Evolutionary conservation across 1,284 basidiomycete genomes (phyloP).

Genomic region (Pseudozyma sp.): DNA sequence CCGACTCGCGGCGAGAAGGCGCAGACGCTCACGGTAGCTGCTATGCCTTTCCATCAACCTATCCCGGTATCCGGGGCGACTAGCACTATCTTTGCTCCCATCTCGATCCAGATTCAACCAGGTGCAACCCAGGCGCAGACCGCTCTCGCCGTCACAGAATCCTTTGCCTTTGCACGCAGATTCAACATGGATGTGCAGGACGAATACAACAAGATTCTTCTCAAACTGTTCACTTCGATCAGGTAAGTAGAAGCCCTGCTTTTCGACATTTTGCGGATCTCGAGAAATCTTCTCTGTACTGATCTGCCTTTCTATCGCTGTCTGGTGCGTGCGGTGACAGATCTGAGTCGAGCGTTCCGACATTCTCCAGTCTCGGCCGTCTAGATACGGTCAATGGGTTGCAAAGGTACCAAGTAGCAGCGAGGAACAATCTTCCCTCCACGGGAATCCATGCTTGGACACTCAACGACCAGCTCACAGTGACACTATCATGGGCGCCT

Average conservation of each 20-base stretch:
- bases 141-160: neutral
- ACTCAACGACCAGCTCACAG: conserved; percentile 1
- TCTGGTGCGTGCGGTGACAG: neutral
- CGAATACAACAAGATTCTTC: conserved; percentile 7
- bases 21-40: conserved; percentile 7
- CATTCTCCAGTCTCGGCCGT: conserved; percentile 3
- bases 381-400: neutral
- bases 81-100: conserved; percentile 2
- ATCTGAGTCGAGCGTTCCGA: conserved; percentile 6
- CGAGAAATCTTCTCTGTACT: too few relatives aligned
- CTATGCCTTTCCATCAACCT: conserved; percentile 6
- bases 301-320: too few relatives aligned
- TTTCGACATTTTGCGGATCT: too few relatives aligned
- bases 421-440: conserved; percentile 9
- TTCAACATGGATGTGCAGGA: conserved; percentile 1
- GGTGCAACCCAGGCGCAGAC: neutral
- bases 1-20: neutral
- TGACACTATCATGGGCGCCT: conserved; percentile 2
- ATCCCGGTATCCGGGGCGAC: neutral
- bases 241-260: neutral
- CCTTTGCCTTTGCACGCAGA: neutral
- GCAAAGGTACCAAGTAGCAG: conserved; percentile 1
- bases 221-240: neutral
- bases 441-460: conserved; percentile 9
- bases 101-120: neutral